A percentile compares a stretch with the other conserved stretches of the same genome.
Evolutionary conservation across 257 asterid genomes (phyloP).

Genomic region (Petunia axillaris): DNA sequence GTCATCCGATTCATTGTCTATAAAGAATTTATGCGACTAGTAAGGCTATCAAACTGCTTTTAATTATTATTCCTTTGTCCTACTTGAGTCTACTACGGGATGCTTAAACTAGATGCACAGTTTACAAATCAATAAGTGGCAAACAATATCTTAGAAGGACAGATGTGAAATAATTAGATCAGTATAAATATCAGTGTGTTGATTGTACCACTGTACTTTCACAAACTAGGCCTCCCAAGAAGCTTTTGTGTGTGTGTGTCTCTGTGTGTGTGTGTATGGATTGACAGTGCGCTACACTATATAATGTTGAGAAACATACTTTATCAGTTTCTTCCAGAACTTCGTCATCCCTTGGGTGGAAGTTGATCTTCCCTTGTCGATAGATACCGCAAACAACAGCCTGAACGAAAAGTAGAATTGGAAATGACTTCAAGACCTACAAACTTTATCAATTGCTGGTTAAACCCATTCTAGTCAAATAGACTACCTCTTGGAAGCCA

Average conservation of each 20-base stretch:
- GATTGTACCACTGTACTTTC: not conserved
- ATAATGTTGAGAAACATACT: conserved; percentile 44
- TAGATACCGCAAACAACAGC: conserved; percentile 90
- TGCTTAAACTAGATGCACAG: not conserved
- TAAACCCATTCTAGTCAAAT: conserved; percentile 14
- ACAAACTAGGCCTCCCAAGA: not conserved
- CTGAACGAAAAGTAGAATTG: conserved; percentile 38
- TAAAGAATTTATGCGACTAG: not conserved
- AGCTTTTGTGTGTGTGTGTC: not conserved
- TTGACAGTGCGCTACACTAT: not conserved
- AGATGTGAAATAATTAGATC: not conserved
- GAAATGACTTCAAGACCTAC: conserved; percentile 9
- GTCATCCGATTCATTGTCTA: not conserved
- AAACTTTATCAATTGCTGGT: not conserved
- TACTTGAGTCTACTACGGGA: not conserved
- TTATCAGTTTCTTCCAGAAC: conserved; percentile 68
- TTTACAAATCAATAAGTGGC: not conserved
- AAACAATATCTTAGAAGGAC: not conserved
- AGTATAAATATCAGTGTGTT: not conserved
- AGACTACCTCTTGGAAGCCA: conserved; percentile 84
- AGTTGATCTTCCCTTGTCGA: conserved; percentile 67
- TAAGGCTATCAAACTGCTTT: not conserved
- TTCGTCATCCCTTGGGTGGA: conserved; percentile 92
- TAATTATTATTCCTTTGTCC: not conserved
- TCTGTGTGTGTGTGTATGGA: too few relatives aligned